phyloP scores from a whole-genome alignment of 202 grass and related monocot genomes.

The Schoenoplectus tabernaemontani region DNA sequence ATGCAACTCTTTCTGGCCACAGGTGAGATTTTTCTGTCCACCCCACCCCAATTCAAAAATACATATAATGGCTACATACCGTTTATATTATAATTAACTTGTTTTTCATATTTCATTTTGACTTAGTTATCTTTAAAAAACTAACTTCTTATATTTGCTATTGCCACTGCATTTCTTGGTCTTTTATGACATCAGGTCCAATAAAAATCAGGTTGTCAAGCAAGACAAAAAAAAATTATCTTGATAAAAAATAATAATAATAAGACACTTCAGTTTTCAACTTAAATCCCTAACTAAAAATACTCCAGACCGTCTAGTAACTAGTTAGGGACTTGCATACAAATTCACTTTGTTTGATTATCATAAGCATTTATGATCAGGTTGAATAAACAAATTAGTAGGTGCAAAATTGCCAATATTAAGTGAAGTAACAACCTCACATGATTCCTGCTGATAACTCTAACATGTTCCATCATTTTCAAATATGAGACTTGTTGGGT shows the following conservation, averaged over 20 bases:
- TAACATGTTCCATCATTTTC: neutral
- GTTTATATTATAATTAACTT: neutral
- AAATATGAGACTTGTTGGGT: neutral
- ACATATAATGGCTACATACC: neutral
- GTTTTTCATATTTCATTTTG: neutral
- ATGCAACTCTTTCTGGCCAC: conserved; percentile 91
- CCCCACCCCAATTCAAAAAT: neutral
- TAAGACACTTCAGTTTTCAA: neutral
- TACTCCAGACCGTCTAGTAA: neutral
- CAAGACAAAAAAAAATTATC: neutral
- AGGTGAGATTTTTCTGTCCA: conserved; percentile 33
- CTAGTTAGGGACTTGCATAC: neutral
- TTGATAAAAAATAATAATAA: no score
- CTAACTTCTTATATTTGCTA: neutral
- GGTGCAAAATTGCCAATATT: neutral
- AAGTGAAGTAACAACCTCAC: neutral
- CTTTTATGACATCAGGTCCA: neutral
- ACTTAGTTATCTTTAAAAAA: neutral
- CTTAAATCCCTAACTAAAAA: neutral
- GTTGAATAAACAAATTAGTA: neutral
- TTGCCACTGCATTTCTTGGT: neutral
- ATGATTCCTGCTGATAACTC: neutral
- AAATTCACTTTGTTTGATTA: neutral
- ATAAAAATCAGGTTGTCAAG: neutral
- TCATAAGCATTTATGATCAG: neutral